Evolutionary conservation across 805 yeast genomes (phyloP), one percentile per base, ranked within the genome.

Genomic region (Kazachstania bromeliacearum): DNA sequence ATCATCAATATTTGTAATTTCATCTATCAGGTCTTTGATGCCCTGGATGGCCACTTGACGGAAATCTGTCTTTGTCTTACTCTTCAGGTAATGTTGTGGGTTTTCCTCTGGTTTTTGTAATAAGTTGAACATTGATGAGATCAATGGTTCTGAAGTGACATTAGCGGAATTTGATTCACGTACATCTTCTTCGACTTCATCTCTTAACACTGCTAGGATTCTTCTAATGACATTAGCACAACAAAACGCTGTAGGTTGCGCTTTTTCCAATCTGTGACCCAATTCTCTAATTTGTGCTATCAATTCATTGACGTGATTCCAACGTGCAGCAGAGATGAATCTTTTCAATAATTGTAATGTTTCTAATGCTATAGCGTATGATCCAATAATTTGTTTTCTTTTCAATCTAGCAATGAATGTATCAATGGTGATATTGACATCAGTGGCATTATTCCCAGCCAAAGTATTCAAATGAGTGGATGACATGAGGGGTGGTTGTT

Each of bases 181-280:
- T 24, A 59, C 55, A 30, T 60, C 64, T 33, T 74, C 77, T 41
- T 73, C 85, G 21, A 79, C 72, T 56, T 88, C 96, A 48, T 92
- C 97, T 48, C 97, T 69, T 34, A 89, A 77, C 37, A 84, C 64
- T 1, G 94, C 87, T 44, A 92, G 65, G 1, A 89, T 88, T 54
- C 98, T 71, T 56, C 97, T 73, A 13, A 89, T 81, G 26, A 92
- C 79, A 57, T 92, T 92, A 7, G 97, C 97, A 37, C 88, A 75
- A 3, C 87, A 73, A 47, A 87, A 78, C 49, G 88, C 94, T 44
- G 85, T 72, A 6, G 97, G 96, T 52, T 84, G 92, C 3, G 96
- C 95, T 17, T 70, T 73, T 26, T 75, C 75, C 33, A 92, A 62
- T 22, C 71, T 62, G 27, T 65, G 64, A 7, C 97, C 98, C 14